Evolutionary conservation across 805 yeast species (phyloP).

Genomic region (Wickerhamiella occidentalis): DNA sequence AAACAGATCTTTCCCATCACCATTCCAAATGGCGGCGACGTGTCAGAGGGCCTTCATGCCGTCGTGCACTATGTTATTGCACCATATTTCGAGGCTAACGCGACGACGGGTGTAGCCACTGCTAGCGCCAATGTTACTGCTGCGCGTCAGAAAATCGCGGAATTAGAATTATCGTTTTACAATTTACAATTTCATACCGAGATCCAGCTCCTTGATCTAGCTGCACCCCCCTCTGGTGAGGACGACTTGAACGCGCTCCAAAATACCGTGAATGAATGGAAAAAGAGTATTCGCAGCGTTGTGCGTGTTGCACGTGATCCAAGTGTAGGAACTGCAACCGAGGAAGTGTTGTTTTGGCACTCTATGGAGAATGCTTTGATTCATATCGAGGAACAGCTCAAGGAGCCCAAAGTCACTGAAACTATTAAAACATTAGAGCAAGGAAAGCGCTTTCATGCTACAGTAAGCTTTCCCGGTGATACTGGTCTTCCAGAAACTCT

Average conservation of each 20-base stretch:
- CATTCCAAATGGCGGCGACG: constrained; percentile 5
- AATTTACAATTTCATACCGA: constrained; percentile 57
- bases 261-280: constrained; percentile 60
- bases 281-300: constrained; percentile 45
- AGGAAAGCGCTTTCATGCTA: constrained; percentile 71
- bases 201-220: constrained; percentile 37
- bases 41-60: constrained; percentile 34
- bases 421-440: constrained; percentile 50
- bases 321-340: constrained; percentile 43
- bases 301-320: constrained; percentile 44
- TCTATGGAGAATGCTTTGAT: constrained; percentile 51
- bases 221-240: not conserved
- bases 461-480: constrained; percentile 60
- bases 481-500: constrained; percentile 51
- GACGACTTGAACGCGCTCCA: constrained; percentile 61
- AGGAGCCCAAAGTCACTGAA: constrained; percentile 39
- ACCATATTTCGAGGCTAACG: constrained; percentile 49
- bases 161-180: constrained; percentile 52
- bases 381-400: constrained; percentile 46
- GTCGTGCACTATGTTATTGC: constrained; percentile 52
- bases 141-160: constrained; percentile 27
- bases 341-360: constrained; percentile 70
- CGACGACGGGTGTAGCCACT: constrained; percentile 1
- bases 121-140: constrained; percentile 5
- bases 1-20: constrained; percentile 5